Evolutionary conservation across 768 basidiomycete species (phyloP).

Genomic region (Tulasnella sp.): DNA sequence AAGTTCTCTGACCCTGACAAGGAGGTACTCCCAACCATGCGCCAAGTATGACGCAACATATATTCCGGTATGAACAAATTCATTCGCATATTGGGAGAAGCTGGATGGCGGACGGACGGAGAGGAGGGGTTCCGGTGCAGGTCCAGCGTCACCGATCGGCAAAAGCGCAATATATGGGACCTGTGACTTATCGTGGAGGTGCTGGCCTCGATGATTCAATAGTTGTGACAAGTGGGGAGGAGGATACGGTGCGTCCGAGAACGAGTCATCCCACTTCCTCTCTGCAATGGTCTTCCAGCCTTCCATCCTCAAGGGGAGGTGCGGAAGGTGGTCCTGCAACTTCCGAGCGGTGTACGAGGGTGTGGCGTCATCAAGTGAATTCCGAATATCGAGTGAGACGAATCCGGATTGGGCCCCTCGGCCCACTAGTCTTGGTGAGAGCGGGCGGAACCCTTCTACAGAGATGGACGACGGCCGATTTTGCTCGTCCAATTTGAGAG

Average conservation of each 20-base stretch:
- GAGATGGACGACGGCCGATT: too few species aligned
- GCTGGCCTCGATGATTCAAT: background rate
- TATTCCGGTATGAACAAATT: background rate
- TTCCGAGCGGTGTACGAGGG: background rate
- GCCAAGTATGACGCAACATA: background rate
- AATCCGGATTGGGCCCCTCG: too few species aligned
- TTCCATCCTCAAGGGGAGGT: background rate
- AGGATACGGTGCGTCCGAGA: background rate
- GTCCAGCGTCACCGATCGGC: background rate
- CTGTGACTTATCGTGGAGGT: background rate
- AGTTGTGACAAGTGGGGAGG: background rate
- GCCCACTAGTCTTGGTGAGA: too few species aligned
- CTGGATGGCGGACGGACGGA: background rate
- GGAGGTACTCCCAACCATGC: background rate
- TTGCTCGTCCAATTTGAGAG: too few species aligned
- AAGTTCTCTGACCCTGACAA: background rate
- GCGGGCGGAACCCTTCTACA: too few species aligned
- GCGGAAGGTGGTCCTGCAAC: background rate
- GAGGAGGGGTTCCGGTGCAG: background rate
- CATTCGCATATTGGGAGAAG: background rate
- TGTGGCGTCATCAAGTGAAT: too few species aligned
- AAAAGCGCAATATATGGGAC: background rate
- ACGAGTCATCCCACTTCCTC: background rate
- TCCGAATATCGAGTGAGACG: too few species aligned
- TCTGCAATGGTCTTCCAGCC: background rate